Evolutionary conservation across 805 yeast species (phyloP), one percentile per base, ranked within the genome.

Genomic region (Candida berthetii): DNA sequence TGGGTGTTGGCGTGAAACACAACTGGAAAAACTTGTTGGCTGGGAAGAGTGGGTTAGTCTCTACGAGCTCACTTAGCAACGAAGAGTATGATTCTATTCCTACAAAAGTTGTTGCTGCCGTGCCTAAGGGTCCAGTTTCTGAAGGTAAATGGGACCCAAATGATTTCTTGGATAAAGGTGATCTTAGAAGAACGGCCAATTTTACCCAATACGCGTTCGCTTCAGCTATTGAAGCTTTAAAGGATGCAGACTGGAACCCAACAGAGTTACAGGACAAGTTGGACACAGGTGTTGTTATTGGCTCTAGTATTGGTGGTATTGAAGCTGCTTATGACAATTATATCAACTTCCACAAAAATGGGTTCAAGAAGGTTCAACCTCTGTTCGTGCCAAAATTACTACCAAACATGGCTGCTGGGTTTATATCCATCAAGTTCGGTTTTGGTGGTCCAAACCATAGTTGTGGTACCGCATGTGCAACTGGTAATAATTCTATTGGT

Each of bases 391-490:
- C 99, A 0, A 79, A 76, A 49, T 62, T 91, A 37, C 68, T 93
- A 32, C 76, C 85, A 31, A 93, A 93, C 58, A 93, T 93, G 98
- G 96, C 96, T 0, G 88, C 90, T 1, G 97, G 98, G 3, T 80
- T 88, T 45, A 77, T 93, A 7, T 83, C 96, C 7, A 90, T 93
- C 42, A 72, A 77, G 48, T 77, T 80, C 52, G 84, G 85, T 1
- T 65, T 89, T 32, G 68, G 74, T 51, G 99, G 99, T 0, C 95
- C 96, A 2, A 77, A 85, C 35, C 96, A 90, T 56, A 69, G 95
- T 0, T 93, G 80, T 0, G 76, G 96, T 2, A 89, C 98, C 0
- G 99, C 99, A 1, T 93, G 99, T 67, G 96, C 99, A 4, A 89
- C 99, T 0, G 99, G 99, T 0, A 76, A 84, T 24, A 95, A 93